These are phyloP conservation scores for Meripilus lineatus DNA, from an alignment of 1,284 basidiomycete species.

Conservation along the genomic window DNA sequence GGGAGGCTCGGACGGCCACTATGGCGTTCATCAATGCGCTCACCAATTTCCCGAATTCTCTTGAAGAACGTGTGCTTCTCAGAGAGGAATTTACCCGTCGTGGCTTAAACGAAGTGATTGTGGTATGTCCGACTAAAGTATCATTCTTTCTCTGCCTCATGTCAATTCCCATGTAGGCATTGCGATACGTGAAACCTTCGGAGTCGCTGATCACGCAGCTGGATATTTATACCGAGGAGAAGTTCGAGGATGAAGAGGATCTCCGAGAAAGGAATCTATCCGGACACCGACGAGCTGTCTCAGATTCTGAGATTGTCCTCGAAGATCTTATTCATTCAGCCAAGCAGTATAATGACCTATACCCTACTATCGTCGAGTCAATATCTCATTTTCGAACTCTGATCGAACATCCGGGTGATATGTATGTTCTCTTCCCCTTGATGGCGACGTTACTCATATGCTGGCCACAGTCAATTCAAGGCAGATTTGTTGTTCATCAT, in stretches of 20 bases:
- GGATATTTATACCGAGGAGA: constrained; percentile 81
- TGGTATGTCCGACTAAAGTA: constrained; percentile 46
- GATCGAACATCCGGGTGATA: constrained; percentile 54
- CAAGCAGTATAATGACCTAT: constrained; percentile 51
- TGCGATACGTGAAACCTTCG: constrained; percentile 74
- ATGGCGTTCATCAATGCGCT: constrained; percentile 82
- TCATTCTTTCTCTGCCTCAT: constrained; percentile 1
- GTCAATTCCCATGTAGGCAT: constrained; percentile 37
- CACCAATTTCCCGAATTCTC: constrained; percentile 67
- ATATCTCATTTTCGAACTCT: constrained; percentile 51
- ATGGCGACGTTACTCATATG: background rate
- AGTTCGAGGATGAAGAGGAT: constrained; percentile 85
- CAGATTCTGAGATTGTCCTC: constrained; percentile 47
- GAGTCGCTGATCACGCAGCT: constrained; percentile 72
- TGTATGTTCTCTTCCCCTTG: constrained; percentile 39
- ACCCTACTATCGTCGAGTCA: constrained; percentile 50
- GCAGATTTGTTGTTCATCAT: constrained; percentile 56
- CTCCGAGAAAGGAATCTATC: constrained; percentile 60
- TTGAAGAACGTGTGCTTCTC: constrained; percentile 76
- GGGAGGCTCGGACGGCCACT: constrained; percentile 77
- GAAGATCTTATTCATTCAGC: constrained; percentile 55
- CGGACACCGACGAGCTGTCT: constrained; percentile 33
- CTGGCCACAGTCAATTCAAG: constrained; percentile 54
- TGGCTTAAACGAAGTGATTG: constrained; percentile 79
- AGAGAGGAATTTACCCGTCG: constrained; percentile 78